Evolutionary conservation across 768 basidiomycete species (phyloP), one percentile per base, ranked within the genome.

Genomic region (Russula sp.): DNA sequence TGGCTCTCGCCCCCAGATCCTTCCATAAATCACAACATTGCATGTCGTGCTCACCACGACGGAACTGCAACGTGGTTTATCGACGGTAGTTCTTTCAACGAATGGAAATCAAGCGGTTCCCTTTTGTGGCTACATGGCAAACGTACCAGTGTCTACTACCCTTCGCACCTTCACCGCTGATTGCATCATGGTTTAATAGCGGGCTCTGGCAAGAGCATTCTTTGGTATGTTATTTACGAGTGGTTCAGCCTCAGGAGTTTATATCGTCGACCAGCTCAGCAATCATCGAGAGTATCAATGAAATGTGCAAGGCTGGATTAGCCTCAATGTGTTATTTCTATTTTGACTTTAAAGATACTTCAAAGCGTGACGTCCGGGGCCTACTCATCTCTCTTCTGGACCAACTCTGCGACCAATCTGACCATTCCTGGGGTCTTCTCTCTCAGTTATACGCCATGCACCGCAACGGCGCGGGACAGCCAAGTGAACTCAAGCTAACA

Each of bases 301-400:
- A 40, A 8, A 40, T 40, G 40, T 40, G 40, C 40, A 40, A 40
- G 3, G 40, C 40, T 2, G 40, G 13, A 40, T 40, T 4, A 14
- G 40, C 40, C 40, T 40, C 40, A 14, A 13, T 40, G 40, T 40
- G 40, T 40, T 27, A n/a, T n/a, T 56, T 45, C 45, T 56, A 59
- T 9, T 59, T 59, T 31, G 57, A 59, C 31, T 59, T 32, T 10
- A 59, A 59, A 7, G 48, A 50, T 50, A 10, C 37, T 6, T 59
- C 39, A 1, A 50, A 59, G 40, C 40, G 40, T 14, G 40, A 40
- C 40, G 40, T 40, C 40, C 40, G 40, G 13, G 40, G 40, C 40
- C 4, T 40, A 4, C 40, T 14, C 14, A 40, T 11, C 10, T 40
- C 48, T 10, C 55, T 50, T 59, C 48, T 59, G 3, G n/a, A n/a